Base-by-base conservation (phyloP, 768 basidiomycete genomes). In the Pleurotus tuoliensis region DNA sequence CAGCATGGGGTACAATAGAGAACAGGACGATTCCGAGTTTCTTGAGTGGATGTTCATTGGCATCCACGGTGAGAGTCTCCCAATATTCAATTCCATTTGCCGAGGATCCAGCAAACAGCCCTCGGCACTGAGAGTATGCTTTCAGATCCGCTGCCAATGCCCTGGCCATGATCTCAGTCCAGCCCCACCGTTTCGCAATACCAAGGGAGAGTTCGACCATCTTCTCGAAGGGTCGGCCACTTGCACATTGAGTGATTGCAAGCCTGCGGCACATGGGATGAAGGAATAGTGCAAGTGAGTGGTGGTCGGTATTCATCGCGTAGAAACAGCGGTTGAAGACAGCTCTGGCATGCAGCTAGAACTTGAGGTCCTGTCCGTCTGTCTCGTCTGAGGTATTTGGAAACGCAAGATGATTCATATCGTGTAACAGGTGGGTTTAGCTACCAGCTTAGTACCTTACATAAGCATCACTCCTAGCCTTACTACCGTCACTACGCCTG, bases 231-330 rank as follows among this genome's bases (percentile, higher is more conserved):
- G 62, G 48, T 7, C 58, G 62, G 0, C 60, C 63, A 46, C 64
- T 62, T 0, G 54, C 55, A 0, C 56, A 61, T 18, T 66, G 45
- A 0, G 60, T 66, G 22, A 71, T 66, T 3, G 73, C 70, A 30
- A 76, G 71, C 56, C 66, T 68, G 24, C 64, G 59, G 57, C 71
- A 76, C 24, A 70, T 55, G 3, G 69, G 71, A 53, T 74, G 72
- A 3, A 75, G 64, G 53, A 67, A 75, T 0, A 76, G 61, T 0
- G 70, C 63, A 22, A 75, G 64, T 6, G 54, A 65, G 54, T 74
- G 70, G 7, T 67, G 25, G 27, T 66, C 58, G 2, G 67, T 75
- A 55, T 71, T 67, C 64, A 73, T 73, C 3, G 52, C 18, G 49
- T 70, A 68, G 38, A 76, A 76, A 7, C 57, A 46, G 0, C 30